These are phyloP conservation scores for Hypoxylon subgilvum DNA, from an alignment of 495 filamentous ascomycete genomes.

Conservation along the genomic window DNA sequence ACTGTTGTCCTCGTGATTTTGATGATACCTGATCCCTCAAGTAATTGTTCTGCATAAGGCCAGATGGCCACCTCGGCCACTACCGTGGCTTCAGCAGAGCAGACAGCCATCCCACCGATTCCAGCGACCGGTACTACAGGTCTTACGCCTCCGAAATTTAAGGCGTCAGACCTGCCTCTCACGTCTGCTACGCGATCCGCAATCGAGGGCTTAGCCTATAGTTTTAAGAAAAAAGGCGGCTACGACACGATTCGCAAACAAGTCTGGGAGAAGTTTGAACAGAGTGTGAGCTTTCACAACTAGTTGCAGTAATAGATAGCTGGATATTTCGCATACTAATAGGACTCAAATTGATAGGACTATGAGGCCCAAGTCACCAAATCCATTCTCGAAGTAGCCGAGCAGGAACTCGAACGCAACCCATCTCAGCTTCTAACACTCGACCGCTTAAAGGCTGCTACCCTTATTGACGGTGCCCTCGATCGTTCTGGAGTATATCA, in stretches of 20 bases:
- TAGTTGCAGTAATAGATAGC: neutral
- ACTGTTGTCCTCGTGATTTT: neutral
- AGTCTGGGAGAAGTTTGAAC: constrained; percentile 79
- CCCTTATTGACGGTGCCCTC: constrained; percentile 84
- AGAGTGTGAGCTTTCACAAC: constrained; percentile 62
- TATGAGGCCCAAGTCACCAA: constrained; percentile 70
- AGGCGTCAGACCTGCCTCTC: constrained; percentile 81
- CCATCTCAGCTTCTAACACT: constrained; percentile 72
- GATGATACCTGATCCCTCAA: neutral
- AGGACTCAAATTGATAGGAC: constrained; percentile 56
- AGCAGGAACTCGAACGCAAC: constrained; percentile 82
- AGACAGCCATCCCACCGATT: constrained; percentile 38
- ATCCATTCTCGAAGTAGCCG: constrained; percentile 71
- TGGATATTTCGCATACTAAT: constrained; percentile 1
- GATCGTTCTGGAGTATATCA: constrained; percentile 84
- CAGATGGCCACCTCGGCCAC: constrained; percentile 37
- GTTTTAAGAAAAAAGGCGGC: constrained; percentile 89
- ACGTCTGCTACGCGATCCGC: constrained; percentile 71
- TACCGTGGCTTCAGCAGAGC: constrained; percentile 54
- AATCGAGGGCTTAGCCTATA: constrained; percentile 78
- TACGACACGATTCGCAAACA: constrained; percentile 85
- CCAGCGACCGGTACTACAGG: constrained; percentile 46
- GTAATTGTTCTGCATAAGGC: constrained; percentile 13
- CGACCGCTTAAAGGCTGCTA: constrained; percentile 78
- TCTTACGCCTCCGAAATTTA: constrained; percentile 70